A percentile compares a stretch with the other conserved stretches of the same genome.
Evolutionary conservation across 2,329 filamentous ascomycete genomes (phyloP).

Genomic region (Tolypocladium endophyticum): DNA sequence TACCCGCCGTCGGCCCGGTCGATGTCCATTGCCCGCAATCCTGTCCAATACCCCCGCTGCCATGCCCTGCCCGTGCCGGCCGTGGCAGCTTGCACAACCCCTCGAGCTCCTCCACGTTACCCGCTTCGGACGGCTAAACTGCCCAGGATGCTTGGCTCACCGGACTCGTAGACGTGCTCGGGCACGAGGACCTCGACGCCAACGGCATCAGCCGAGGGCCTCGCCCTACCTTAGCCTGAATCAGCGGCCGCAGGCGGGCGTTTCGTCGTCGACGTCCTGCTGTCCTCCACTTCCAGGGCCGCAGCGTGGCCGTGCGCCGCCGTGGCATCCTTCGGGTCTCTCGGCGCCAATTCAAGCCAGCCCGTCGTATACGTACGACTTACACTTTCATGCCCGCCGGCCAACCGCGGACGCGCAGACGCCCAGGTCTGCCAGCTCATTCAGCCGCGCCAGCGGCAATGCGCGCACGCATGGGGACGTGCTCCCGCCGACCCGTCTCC

Average conservation of each 20-base stretch:
- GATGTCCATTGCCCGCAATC: background rate
- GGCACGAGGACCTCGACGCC: no score
- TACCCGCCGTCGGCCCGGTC: background rate
- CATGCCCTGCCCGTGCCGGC: background rate
- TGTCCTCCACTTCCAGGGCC: background rate
- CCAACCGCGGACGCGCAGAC: background rate
- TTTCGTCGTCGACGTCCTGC: background rate
- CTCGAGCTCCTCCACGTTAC: no score
- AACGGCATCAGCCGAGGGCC: background rate
- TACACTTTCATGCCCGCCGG: background rate
- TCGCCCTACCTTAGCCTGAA: background rate
- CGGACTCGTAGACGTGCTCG: no score
- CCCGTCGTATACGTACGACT: background rate
- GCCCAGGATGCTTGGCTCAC: background rate
- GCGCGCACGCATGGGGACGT: background rate
- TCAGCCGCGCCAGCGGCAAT: background rate
- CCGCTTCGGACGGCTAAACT: no score
- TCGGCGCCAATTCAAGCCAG: background rate
- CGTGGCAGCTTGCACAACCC: no score
- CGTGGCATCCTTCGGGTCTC: background rate
- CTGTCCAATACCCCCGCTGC: background rate
- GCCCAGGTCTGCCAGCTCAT: background rate
- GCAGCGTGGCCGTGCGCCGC: background rate
- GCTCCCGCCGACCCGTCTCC: background rate
- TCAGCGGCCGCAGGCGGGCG: background rate